Evolutionary conservation across 2,329 filamentous ascomycete genomes (phyloP), one percentile per base, ranked within the genome.

Genomic region (Delphinella strobiligena): DNA sequence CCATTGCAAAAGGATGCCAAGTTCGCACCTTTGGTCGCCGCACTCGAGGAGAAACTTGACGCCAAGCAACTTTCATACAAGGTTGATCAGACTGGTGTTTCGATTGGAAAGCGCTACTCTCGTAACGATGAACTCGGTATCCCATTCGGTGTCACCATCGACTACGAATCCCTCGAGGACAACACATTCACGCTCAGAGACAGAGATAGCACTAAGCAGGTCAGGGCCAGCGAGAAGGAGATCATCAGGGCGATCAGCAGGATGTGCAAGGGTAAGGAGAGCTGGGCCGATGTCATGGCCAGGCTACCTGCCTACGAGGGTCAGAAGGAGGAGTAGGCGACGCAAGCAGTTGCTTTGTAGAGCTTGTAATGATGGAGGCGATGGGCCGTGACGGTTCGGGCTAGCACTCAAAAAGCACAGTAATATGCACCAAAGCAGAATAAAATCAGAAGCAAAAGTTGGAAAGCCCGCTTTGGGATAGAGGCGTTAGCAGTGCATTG

Each of bases 121-220:
- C 80, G 91, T 54, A 95, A 95, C 60, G 89, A 96, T 61, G 89
- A 96, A 67, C 75, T 95, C 43, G 91, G 89, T 54, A 96, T 91
- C 33, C 86, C 89, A 5, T 80, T 95, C 48, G 89, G 87, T 57
- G 80, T 96, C 61, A 96, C 89, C 0, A 76, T 96, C 44, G 89
- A 96, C 62, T 96, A 95, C 74, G 85, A 96, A 69, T 93, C 85
- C 35, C 68, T 94, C 50, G 78, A 93, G 63, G 87, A 95, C 60
- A 76, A 76, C 57, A 82, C 82, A 5, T 75, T 93, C 56, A 96
- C 89, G 1, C 74, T 96, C 48, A 73, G 89, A 56, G 89, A 96
- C 60, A 80, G 87, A 47, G 91, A 96, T 65, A 82, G 80, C 31
- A 95, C 85, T 39, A 82, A 79, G 59, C 89, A 96, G 66, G 87